A percentile compares a stretch with the other conserved stretches of the same genome.
Evolutionary conservation across 129 eudicot species (phyloP).

Genomic region (Kitagawia praeruptora): DNA sequence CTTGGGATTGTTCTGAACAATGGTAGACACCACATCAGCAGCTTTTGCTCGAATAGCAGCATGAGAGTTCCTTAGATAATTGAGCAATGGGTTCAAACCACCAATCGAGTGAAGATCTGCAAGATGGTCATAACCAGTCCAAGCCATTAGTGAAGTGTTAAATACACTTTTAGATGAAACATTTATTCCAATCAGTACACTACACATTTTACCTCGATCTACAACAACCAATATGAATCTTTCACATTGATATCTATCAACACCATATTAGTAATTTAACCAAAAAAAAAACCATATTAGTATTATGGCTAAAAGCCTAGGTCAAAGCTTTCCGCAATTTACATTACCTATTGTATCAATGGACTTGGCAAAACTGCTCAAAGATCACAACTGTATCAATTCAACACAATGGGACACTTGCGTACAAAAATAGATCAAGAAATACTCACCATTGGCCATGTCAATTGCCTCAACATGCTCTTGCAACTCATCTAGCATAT

Average conservation of each 20-base stretch:
- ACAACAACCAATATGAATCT: not conserved
- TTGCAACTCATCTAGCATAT: constrained; percentile 86
- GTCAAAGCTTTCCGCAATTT: too few relatives aligned
- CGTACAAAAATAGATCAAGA: not conserved
- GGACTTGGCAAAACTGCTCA: not conserved
- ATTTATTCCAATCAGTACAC: not conserved
- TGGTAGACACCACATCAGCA: constrained; percentile 83
- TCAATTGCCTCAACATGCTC: constrained; percentile 96
- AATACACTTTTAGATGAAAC: too few relatives aligned
- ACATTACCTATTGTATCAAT: not conserved
- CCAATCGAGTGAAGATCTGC: constrained; percentile 87
- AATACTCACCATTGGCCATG: constrained; percentile 82
- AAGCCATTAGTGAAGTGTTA: not conserved
- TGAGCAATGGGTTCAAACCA: constrained; percentile 70
- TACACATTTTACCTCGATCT: not conserved
- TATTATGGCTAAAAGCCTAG: too few relatives aligned
- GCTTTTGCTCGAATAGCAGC: constrained; percentile 86
- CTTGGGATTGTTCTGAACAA: constrained; percentile 85
- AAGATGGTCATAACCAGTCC: constrained; percentile 10
- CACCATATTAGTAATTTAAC: too few relatives aligned
- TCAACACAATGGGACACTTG: not conserved
- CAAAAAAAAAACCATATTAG: too few relatives aligned
- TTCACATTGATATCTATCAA: too few relatives aligned
- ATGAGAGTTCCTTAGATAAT: constrained; percentile 60
- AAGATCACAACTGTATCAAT: not conserved